phyloP scores from a whole-genome alignment of 163 green algal genomes.

The Volvox carteri region DNA sequence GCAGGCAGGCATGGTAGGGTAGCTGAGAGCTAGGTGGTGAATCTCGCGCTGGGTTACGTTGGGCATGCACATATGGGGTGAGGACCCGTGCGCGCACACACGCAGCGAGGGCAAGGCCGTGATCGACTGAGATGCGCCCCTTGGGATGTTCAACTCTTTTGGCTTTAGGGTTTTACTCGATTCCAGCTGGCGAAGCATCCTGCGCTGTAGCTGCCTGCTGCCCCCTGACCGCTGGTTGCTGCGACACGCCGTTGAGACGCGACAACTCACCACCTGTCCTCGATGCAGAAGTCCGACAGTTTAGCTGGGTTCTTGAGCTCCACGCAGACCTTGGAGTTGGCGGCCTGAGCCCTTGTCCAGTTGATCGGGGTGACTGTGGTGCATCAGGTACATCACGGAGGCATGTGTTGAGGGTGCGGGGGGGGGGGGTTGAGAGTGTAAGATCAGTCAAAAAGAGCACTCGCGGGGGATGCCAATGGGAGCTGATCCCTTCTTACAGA shows the following conservation, averaged over 20 bases:
- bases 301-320: neutral
- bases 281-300: neutral
- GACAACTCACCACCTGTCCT: neutral
- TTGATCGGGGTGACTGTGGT: conserved; percentile 10
- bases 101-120: neutral
- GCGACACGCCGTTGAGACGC: too few relatives aligned
- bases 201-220: neutral
- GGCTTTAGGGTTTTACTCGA: neutral
- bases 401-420: neutral
- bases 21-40: neutral
- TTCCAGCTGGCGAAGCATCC: neutral
- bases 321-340: neutral
- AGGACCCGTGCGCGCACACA: too few relatives aligned
- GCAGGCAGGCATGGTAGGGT: neutral
- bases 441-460: neutral
- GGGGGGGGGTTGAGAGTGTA: neutral
- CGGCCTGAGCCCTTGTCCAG: neutral
- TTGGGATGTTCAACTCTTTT: neutral
- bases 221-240: too few relatives aligned
- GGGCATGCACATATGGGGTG: too few relatives aligned
- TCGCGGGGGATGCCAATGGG: neutral
- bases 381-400: neutral
- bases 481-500: neutral
- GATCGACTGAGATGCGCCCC: too few relatives aligned
- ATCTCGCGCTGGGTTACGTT: neutral